Evolutionary conservation across 2,329 filamentous ascomycete genomes (phyloP), one percentile per base, ranked within the genome.

Genomic region (Eurotiales sp.): DNA sequence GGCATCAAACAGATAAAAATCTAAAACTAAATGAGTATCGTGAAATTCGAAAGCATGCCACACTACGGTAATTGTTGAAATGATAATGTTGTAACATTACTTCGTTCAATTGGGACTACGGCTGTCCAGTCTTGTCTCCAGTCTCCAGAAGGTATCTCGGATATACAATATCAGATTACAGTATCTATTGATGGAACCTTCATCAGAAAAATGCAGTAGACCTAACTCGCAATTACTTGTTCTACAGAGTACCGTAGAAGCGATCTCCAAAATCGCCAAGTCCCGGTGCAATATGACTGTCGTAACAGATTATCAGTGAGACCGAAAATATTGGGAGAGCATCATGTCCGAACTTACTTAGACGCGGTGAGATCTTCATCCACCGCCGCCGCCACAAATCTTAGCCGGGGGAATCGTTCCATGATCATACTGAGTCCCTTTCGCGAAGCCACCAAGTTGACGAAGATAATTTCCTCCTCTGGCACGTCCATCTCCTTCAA

Each of bases 231-330:
- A n/a, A n/a, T n/a, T n/a, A n/a, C n/a, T n/a, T n/a, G n/a, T n/a
- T n/a, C n/a, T n/a, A 37, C 34, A 37, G 34, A 37, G 34, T 21
- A 43, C 10, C n/a, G 40, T 50, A 56, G 43, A 55, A 69, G 1
- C 65, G 58, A 51, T 70, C 67, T 11, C 67, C 67, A 56, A 70
- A 70, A 48, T 70, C 67, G 8, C 67, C 66, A 22, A 70, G 47
- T 8, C 67, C 66, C 30, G 67, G 67, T 11, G 56, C 56, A 50
- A 70, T 68, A 55, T 66, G 64, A 46, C 65, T 69, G 43, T 56
- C 54, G 36, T 56, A n/a, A n/a, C n/a, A 39, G 12, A 29, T 21
- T 34, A n/a, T 43, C n/a, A 43, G 40, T n/a, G 5, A 22, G 17
- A 43, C n/a, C n/a, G 21, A 43, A 27, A 43, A 5, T 14, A 43